Conservation (phyloP, 2,329 filamentous ascomycete species). For the Alternaria brassicae region DNA sequence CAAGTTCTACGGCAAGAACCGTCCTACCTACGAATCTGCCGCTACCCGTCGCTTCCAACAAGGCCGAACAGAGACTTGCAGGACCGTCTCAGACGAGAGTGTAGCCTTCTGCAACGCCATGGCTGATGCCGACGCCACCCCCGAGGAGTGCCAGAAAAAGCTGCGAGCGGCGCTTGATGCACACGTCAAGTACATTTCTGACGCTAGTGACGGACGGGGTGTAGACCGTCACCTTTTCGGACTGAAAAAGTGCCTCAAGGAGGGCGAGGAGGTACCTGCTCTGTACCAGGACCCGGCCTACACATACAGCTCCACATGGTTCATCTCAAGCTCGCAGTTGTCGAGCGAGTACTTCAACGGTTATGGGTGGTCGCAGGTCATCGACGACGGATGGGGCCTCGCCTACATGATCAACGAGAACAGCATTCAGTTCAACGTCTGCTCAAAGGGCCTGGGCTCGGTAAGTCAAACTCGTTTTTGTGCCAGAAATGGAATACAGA, state of each 20-base stretch:
- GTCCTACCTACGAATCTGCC: slow-evolving; percentile 96
- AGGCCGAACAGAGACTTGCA: slow-evolving; percentile 95
- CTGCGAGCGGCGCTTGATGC: slow-evolving; percentile 83
- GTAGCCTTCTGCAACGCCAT: slow-evolving; percentile 90
- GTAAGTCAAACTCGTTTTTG: slow-evolving; percentile 34
- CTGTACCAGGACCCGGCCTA: slow-evolving; percentile 90
- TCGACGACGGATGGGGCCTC: slow-evolving; percentile 94
- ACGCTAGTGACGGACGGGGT: slow-evolving; percentile 89
- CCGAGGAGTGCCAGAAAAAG: slow-evolving; percentile 71
- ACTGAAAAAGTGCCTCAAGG: slow-evolving; percentile 84
- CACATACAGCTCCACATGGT: slow-evolving; percentile 86
- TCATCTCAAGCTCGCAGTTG: slow-evolving; percentile 85
- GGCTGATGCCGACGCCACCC: slow-evolving; percentile 69
- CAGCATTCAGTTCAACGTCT: slow-evolving; percentile 97
- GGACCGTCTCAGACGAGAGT: slow-evolving; percentile 87
- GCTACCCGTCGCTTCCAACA: slow-evolving; percentile 94
- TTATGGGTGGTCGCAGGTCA: slow-evolving; percentile 98
- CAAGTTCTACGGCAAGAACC: slow-evolving; percentile 99
- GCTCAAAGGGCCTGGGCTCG: slow-evolving; percentile 88
- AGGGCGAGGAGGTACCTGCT: slow-evolving; percentile 79
- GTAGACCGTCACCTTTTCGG: slow-evolving; percentile 98
- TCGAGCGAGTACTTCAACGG: slow-evolving; percentile 98
- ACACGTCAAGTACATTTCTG: slow-evolving; percentile 89
- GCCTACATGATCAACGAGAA: slow-evolving; percentile 99
- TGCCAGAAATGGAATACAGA: background rate